These are phyloP conservation scores for Sambucus nigra DNA, from an alignment of 129 eudicot genomes.

Conservation along the genomic window DNA sequence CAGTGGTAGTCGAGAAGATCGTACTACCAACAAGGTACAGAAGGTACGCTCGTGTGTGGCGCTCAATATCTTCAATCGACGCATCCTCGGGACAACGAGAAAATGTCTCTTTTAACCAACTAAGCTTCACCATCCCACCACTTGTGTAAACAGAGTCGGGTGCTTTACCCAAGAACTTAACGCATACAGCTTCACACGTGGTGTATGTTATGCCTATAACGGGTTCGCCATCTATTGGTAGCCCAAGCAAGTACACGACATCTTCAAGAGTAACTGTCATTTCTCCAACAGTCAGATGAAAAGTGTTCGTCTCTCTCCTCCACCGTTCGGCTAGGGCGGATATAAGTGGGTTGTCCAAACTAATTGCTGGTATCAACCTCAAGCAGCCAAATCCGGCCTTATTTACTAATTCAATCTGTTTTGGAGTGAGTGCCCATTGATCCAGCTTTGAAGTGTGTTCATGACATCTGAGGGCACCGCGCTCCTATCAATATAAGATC, in stretches of 20 bases:
- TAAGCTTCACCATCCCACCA: constrained; percentile 98
- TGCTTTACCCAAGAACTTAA: constrained; percentile 54
- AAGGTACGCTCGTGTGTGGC: constrained; percentile 84
- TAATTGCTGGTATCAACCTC: constrained; percentile 81
- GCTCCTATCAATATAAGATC: constrained; percentile 43
- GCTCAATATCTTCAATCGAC: constrained; percentile 42
- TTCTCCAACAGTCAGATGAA: constrained; percentile 86
- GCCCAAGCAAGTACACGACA: constrained; percentile 83
- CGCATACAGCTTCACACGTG: constrained; percentile 69
- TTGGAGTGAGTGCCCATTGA: constrained; percentile 73
- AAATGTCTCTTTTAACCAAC: constrained; percentile 90
- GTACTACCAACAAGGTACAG: constrained; percentile 93
- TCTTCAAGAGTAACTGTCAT: constrained; percentile 96
- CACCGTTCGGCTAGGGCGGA: constrained; percentile 93
- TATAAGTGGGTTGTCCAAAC: constrained; percentile 91
- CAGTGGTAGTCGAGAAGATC: constrained; percentile 88
- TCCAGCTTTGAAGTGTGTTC: constrained; percentile 98
- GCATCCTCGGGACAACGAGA: constrained; percentile 60
- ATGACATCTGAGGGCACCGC: constrained; percentile 95
- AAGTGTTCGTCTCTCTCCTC: constrained; percentile 93
- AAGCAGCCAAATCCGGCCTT: constrained; percentile 84
- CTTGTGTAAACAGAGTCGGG: constrained; percentile 87
- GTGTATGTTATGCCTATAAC: constrained; percentile 95
- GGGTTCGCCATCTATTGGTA: constrained; percentile 79
- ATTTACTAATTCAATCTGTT: constrained; percentile 69